Evolutionary conservation across 2,329 filamentous ascomycete genomes (phyloP), one percentile per base, ranked within the genome.

Genomic region (Xylariaceae sp.): DNA sequence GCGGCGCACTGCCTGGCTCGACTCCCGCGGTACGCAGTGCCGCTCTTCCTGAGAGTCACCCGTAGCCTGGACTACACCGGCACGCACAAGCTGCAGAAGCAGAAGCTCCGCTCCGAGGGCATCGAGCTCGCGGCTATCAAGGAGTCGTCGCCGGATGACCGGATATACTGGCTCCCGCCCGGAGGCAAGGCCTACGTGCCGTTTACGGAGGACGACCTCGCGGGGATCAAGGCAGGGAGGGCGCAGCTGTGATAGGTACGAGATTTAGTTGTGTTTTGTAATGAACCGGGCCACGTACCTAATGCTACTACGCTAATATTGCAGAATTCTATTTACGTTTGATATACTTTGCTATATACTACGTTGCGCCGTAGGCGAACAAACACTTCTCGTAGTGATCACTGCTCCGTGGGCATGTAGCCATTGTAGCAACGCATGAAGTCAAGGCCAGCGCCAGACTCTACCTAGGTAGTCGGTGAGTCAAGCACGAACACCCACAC

Each of bases 61-160:
- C 59, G 62, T 34, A 64, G 65, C 45, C 61, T 76, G 19, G 74
- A 74, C 49, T 74, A 75, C 52, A 76, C 74, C 13, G 73, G 70
- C 3, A 76, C 73, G 7, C 60, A 75, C 64, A 76, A 76, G 65
- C 61, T 76, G 13, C 72, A 74, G 59, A 76, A 77, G 51, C 70
- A 70, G 1, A 67, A 66, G 22, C 58, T 76, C 37, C 70, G 73
- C 57, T 61, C 61, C 2, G 71, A 76, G 53, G 74, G 74, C 0
- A 66, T 76, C n/a, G 69, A 76, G 54, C 63, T 70, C 1, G 68
- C 71, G 1, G 63, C 65, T n/a, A 67, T 76, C 16, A 59, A 59
- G 49, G 51, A 61, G 48, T 49, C 57, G 7, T 70, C 70, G 1
- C 65, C 61, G 6, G 64, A 63, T 10, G 66, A 69, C 32, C 43